Evolutionary conservation across 164 flowering plant species (phyloP), one percentile per base, ranked within the genome.

Genomic region (Aristolochia californica): DNA sequence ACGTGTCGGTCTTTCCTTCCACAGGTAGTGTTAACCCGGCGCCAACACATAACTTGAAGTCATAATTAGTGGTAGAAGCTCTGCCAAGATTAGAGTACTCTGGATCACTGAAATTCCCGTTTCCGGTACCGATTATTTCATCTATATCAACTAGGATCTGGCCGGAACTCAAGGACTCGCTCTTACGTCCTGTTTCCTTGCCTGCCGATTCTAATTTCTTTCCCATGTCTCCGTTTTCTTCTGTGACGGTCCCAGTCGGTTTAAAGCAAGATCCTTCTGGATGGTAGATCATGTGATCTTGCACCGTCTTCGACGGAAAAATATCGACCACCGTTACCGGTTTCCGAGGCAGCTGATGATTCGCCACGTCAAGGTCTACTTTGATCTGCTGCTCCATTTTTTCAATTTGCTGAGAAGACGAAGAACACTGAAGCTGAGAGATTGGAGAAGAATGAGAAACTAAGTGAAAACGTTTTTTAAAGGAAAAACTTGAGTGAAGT

Each of bases 91-190:
- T 7, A 17, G 61, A 34, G 40, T 5, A 61, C 54, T 49, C 48
- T 17, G 11, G 22, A 25, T 66, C 53, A 17, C 51, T 26, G 13
- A 38, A 61, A 56, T 50, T 48, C 17, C 38, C 54, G 25, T 13
- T 18, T 8, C 15, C 57, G 51, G 18, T 49, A 26, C 16, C 51
- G 22, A 21, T 18, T 13, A 66, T 43, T 50, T 61, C 62, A 27
- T 61, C 70, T 16, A 61, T 57, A 61, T 67, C 55, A 8, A 56
- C 61, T 16, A 50, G 1, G 24, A 61, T 49, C 14, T 62, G 65
- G 11, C 65, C 53, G 49, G 40, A 34, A 34, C 61, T 61, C 24
- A 50, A 25, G 34, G 70, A 67, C 61, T 61, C 49, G 3, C 48
- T 44, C 48, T 44, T 56, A 5, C 48, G 48, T 8, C 44, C 20